Evolutionary conservation across 2,329 filamentous ascomycete species (phyloP), one percentile per base, ranked within the genome.

Genomic region (Calonectria leucothoes): DNA sequence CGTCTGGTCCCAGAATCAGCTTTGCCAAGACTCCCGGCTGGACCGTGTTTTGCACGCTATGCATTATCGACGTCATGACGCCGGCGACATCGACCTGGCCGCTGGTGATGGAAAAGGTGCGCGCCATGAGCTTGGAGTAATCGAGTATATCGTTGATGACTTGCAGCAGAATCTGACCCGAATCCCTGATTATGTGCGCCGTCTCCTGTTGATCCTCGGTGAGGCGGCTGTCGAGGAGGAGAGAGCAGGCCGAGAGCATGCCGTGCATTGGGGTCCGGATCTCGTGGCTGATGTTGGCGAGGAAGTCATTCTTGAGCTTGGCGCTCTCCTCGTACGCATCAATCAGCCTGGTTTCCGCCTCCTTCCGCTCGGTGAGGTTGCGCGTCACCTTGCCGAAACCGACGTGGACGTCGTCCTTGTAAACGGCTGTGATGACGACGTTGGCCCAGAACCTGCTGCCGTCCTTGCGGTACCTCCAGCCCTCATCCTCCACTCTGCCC

Each of bases 91-190:
- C 85, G 71, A 92, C 83, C 37, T 88, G 82, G 76, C 91, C 89
- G 17, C 88, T 81, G 61, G 85, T 88, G 67, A 93, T 85, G 3
- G 89, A 89, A 73, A 93, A 91, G 42, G 86, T 88, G n/a, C 90
- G 90, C 0, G 90, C 90, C 0, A 89, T 88, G 7, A 92, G 84
- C 76, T 92, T 93, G 12, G 91, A 92, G 78, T 91, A 93, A 82
- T 93, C 91, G n/a, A 93, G 85, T 57, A 93, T 91, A 73, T 92
- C 90, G 77, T 93, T 92, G 80, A 93, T 92, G 63, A 93, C 88
- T 74, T 90, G 89, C 23, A 93, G 82, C 27, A 93, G 84, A 3
- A 92, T 85, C 25, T 88, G 86, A 2, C 89, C 90, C 0, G 91
- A 92, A 70, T 92, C 90, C 75, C 91, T 87, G 69, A 93, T 90